Conservation (phyloP, 768 basidiomycete genomes). For the Lentinus brumalis region DNA sequence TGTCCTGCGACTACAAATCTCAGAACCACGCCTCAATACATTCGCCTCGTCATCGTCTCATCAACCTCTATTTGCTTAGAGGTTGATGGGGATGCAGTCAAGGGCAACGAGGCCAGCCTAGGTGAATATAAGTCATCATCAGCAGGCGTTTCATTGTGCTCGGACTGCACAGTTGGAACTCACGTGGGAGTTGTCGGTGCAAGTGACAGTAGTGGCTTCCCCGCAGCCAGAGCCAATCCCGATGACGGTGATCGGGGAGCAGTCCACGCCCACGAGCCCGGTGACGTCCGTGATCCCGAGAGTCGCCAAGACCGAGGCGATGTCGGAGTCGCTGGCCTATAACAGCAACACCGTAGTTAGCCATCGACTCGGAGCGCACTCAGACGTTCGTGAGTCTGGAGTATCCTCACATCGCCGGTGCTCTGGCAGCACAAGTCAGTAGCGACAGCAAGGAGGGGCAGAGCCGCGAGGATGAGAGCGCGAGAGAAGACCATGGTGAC, state of each 20-base stretch:
- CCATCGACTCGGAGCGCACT: background rate
- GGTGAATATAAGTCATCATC: too few relatives aligned
- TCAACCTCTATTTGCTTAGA: background rate
- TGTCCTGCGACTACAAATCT: too few relatives aligned
- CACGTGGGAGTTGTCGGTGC: conserved; percentile 14
- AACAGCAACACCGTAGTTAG: too few relatives aligned
- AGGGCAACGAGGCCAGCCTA: conserved; percentile 7
- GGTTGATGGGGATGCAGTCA: conserved; percentile 4
- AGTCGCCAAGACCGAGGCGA: background rate
- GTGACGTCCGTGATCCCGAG: conserved; percentile 9
- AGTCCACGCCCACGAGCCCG: conserved; percentile 8
- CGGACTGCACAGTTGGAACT: too few relatives aligned
- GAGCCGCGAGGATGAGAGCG: too few relatives aligned
- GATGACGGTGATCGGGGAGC: conserved; percentile 14
- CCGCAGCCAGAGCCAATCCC: conserved; percentile 1
- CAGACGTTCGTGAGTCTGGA: background rate
- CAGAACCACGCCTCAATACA: too few relatives aligned
- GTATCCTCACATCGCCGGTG: background rate
- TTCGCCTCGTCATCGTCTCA: too few relatives aligned
- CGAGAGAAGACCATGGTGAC: too few relatives aligned
- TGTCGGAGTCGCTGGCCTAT: conserved; percentile 4
- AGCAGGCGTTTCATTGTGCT: background rate
- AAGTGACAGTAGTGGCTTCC: conserved; percentile 8
- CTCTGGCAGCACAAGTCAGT: conserved; percentile 8
- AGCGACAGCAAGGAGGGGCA: too few relatives aligned